Conservation (phyloP, 1,284 basidiomycete species). For the Ganoderma resinaceum region DNA sequence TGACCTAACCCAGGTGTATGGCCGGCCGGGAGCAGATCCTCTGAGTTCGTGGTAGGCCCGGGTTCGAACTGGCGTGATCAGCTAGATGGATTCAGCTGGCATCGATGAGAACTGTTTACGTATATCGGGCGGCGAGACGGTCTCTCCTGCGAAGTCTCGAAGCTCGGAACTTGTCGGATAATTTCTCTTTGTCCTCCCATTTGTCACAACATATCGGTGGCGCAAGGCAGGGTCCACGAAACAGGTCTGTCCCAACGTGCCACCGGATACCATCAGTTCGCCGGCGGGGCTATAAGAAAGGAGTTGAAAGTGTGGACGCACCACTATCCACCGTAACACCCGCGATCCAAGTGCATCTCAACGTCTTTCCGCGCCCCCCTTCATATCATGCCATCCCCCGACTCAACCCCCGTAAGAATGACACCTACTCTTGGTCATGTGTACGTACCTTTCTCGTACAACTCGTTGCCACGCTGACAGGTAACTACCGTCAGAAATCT, state of each 20-base stretch:
- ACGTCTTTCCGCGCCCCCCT: background rate
- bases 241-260: background rate
- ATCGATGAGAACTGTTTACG: background rate
- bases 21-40: background rate
- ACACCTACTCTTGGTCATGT: constrained; percentile 51
- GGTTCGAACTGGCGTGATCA: background rate
- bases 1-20: background rate
- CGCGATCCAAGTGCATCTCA: background rate
- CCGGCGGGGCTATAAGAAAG: background rate
- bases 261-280: background rate
- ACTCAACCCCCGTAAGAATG: background rate
- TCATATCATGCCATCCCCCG: background rate
- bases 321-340: background rate
- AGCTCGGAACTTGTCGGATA: background rate
- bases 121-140: background rate
- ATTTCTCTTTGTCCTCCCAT: background rate
- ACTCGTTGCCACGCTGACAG: constrained; percentile 12
- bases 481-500: constrained; percentile 59
- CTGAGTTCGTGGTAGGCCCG: background rate
- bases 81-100: background rate
- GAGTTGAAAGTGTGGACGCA: background rate
- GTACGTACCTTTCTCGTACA: constrained; percentile 46
- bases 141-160: background rate
- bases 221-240: background rate
- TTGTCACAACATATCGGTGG: background rate